Evolutionary conservation across 78 protist species (phyloP).

Genomic region (Ministeria vibrans): DNA sequence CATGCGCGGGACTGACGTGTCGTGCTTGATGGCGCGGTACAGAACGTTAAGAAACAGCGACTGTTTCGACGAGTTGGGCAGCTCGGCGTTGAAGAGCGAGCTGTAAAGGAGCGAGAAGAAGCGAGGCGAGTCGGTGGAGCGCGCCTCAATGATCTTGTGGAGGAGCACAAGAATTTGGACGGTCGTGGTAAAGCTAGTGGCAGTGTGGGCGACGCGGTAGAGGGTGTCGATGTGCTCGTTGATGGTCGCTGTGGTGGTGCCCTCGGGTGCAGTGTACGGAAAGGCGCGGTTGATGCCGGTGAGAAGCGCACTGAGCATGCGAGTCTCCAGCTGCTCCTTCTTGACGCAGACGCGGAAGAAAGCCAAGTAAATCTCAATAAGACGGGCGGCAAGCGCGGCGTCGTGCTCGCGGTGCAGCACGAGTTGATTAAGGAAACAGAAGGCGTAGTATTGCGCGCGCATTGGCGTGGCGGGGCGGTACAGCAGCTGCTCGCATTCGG

Average conservation of each 20-base stretch:
- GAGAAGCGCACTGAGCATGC: conserved; percentile 20
- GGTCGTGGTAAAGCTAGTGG: conserved; percentile 5
- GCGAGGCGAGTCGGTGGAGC: conserved; percentile 30
- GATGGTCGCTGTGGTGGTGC: neutral
- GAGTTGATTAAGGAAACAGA: conserved; percentile 25
- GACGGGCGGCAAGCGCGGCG: neutral
- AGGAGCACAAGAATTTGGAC: conserved; percentile 34
- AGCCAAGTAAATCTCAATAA: conserved; percentile 22
- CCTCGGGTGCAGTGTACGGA: conserved; percentile 6
- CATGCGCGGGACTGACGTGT: neutral
- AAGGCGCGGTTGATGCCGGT: conserved; percentile 43
- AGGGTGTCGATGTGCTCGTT: conserved; percentile 14
- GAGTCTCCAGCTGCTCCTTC: neutral
- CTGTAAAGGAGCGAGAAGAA: conserved; percentile 32
- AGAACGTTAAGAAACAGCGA: conserved; percentile 27
- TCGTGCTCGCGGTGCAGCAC: neutral
- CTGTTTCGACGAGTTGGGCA: conserved; percentile 13
- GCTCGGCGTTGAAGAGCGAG: neutral
- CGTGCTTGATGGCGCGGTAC: conserved; percentile 19
- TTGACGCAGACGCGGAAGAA: conserved; percentile 6
- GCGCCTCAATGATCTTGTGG: conserved; percentile 17
- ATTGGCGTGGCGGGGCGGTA: conserved; percentile 28
- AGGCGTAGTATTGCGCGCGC: conserved; percentile 45
- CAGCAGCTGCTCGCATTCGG: conserved; percentile 48
- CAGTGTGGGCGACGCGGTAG: conserved; percentile 28